Evolutionary conservation across 768 basidiomycete species (phyloP), one percentile per base, ranked within the genome.

Genomic region (Hericium rajendrae): DNA sequence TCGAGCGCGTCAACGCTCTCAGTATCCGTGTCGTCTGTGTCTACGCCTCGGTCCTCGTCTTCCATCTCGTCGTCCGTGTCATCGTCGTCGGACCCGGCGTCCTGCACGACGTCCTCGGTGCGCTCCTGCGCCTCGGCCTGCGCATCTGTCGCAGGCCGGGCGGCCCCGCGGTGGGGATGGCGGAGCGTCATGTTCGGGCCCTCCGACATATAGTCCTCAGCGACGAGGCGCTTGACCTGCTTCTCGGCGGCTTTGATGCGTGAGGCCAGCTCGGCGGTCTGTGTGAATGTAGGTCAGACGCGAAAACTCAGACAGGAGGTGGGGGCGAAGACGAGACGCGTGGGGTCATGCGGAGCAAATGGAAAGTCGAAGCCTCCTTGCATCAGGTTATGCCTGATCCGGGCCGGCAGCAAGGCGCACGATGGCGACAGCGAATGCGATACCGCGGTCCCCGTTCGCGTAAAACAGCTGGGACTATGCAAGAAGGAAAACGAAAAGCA

Each of bases 191-290:
- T 37, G 15, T 56, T 22, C 24, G 37, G 54, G 20, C 51, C 56
- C 16, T 58, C 62, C 13, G 55, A 28, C 8, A 57, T 13, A 38
- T 70, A 68, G 55, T 86, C 82, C 54, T 84, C 78, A 1, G 75
- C 73, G 48, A 94, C 91, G 49, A 97, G 82, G 16, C 78, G 80
- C 62, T 85, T 80, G 20, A 97, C 90, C 59, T 86, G 83, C 52
- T 79, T 80, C 66, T 95, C 92, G 18, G 94, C 89, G 38, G 86
- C 81, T 50, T 80, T 79, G 58, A 98, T 95, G 55, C 91, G 85
- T 9, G 74, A 75, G 28, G 91, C 80, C 39, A 97, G 80, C 68
- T 97, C 93, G 12, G 81, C 76, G 12, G 90, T 88, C 90, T 93
- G 55, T 20, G 32, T 18, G 46, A 46, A 55, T 13, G 40, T 24